Conservation (phyloP, 1,284 basidiomycete species). For the Calocybe gambosa region DNA sequence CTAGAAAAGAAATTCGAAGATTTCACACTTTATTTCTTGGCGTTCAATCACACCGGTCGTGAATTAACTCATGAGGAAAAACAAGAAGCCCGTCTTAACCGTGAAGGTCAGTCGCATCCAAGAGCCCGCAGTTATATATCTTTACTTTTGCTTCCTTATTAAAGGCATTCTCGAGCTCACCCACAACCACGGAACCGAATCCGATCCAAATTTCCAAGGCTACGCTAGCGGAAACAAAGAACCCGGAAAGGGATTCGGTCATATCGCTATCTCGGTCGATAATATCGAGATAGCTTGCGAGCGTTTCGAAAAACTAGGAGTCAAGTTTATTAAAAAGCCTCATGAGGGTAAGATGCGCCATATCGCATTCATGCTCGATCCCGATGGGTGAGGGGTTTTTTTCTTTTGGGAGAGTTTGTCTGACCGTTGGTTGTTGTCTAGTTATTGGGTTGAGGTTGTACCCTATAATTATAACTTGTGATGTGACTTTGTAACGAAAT, state of each 20-base stretch:
- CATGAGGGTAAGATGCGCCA: constrained; percentile 82
- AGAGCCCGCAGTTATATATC: too few relatives aligned
- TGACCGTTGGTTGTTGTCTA: constrained; percentile 1
- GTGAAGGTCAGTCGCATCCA: constrained; percentile 50
- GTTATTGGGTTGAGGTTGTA: constrained; percentile 26
- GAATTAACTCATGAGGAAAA: constrained; percentile 46
- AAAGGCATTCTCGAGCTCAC: constrained; percentile 80
- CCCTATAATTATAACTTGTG: constrained; percentile 7
- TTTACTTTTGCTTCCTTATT: too few relatives aligned
- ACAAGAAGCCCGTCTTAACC: constrained; percentile 38
- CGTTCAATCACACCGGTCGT: constrained; percentile 54
- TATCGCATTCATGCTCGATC: constrained; percentile 88
- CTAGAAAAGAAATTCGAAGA: constrained; percentile 46
- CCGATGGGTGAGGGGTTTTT: constrained; percentile 72
- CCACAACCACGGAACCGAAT: constrained; percentile 88
- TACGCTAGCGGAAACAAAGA: constrained; percentile 83
- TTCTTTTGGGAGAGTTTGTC: background rate
- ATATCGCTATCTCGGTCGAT: constrained; percentile 83
- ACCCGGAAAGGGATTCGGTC: constrained; percentile 76
- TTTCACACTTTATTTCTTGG: constrained; percentile 82
- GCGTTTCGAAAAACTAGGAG: constrained; percentile 78
- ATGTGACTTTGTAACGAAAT: too few relatives aligned
- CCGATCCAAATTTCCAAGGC: constrained; percentile 69
- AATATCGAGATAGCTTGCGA: constrained; percentile 81
- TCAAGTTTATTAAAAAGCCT: constrained; percentile 85